Evolutionary conservation across 1,284 basidiomycete genomes (phyloP).

Genomic region (Golubevia pallescens): DNA sequence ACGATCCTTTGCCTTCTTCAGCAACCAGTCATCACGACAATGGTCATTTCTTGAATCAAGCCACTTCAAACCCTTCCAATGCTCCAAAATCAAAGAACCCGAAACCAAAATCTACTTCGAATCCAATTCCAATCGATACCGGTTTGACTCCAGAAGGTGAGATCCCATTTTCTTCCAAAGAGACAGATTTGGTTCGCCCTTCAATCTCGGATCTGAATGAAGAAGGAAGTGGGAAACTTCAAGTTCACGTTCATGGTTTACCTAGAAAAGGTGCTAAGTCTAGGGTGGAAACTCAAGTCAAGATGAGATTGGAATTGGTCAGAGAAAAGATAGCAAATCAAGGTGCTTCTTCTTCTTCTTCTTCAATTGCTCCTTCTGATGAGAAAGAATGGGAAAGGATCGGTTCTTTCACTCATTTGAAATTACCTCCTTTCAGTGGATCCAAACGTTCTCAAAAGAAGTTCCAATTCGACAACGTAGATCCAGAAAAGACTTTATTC

Average conservation of each 20-base stretch:
- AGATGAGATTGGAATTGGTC: slow-evolving; percentile 58
- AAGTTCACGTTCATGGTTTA: too few relatives aligned
- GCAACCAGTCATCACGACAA: background rate
- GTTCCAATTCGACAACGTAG: slow-evolving; percentile 67
- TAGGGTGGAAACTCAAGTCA: slow-evolving; percentile 80
- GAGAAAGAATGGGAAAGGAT: slow-evolving; percentile 54
- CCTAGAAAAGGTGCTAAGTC: slow-evolving; percentile 97
- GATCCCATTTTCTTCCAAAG: slow-evolving; percentile 36
- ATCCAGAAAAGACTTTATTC: slow-evolving; percentile 57
- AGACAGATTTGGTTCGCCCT: slow-evolving; percentile 31
- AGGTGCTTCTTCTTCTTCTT: slow-evolving; percentile 67
- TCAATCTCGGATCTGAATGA: slow-evolving; percentile 29
- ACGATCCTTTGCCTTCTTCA: background rate
- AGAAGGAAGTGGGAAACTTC: slow-evolving; percentile 12
- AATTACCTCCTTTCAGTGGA: slow-evolving; percentile 59
- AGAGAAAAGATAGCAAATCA: slow-evolving; percentile 68
- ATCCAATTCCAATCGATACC: slow-evolving; percentile 20
- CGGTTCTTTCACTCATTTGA: slow-evolving; percentile 58
- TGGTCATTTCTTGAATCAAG: background rate
- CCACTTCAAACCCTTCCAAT: background rate
- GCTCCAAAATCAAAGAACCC: background rate
- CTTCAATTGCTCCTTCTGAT: slow-evolving; percentile 6
- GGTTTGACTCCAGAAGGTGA: slow-evolving; percentile 49
- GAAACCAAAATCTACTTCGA: slow-evolving; percentile 9
- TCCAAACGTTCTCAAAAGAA: slow-evolving; percentile 69